Conservation (phyloP, 768 basidiomycete species). For the Mycena crocata region DNA sequence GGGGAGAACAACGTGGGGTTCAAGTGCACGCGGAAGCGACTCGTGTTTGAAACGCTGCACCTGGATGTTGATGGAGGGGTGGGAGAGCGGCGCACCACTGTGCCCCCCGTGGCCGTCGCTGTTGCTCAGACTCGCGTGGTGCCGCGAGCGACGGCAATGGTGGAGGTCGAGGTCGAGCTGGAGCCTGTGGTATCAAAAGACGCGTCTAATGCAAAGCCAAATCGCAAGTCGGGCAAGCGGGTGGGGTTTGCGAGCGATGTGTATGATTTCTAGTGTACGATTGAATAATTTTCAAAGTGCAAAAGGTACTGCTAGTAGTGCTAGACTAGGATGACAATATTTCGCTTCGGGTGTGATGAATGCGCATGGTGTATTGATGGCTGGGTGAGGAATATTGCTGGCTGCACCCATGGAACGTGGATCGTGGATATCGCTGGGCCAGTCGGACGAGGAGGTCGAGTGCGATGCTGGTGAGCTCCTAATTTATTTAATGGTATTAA, state of each 20-base stretch:
- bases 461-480: no score
- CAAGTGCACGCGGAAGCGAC: constrained; percentile 87
- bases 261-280: constrained; percentile 75
- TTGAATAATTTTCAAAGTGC: no score
- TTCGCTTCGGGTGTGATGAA: no score
- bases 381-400: no score
- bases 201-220: no score
- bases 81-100: constrained; percentile 75
- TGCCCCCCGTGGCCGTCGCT: constrained; percentile 46
- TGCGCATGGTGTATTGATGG: no score
- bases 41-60: constrained; percentile 93
- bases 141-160: constrained; percentile 45
- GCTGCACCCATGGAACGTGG: background rate
- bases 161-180: constrained; percentile 58
- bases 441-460: constrained; percentile 1
- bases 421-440: constrained; percentile 10
- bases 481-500: no score
- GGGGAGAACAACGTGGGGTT: constrained; percentile 98
- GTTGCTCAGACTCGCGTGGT: constrained; percentile 21
- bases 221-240: constrained; percentile 60
- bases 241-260: constrained; percentile 78
- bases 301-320: no score
- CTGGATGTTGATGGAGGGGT: constrained; percentile 90
- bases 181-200: no score
- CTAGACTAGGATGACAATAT: no score